Base-by-base conservation (phyloP, 768 basidiomycete genomes). In the Lactarius psammicola region DNA sequence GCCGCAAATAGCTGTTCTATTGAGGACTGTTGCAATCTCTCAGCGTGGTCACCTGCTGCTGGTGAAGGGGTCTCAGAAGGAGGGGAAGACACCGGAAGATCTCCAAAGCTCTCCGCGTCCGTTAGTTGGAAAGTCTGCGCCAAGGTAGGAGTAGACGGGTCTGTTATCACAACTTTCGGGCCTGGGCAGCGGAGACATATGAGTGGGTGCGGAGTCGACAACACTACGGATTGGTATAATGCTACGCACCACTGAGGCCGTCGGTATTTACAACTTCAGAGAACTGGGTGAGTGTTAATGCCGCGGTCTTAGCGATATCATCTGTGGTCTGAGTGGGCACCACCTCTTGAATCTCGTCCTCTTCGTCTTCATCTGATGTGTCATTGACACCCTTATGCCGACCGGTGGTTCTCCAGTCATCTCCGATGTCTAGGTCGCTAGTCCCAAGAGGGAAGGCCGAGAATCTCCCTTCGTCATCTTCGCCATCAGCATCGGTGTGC, bases 21-120 rank as follows among this genome's bases (percentile, higher is more conserved):
- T 11, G 64, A 51, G 23, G 31, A 44, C 9, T 36, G 59, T 44
- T 55, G 65, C 20, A 58, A 18, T 30, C 28, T 51, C 34, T 20
- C 51, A 6, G 53, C 34, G 33, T 26, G 38, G 20, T 23, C 53
- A 11, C 31, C 56, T 18, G 61, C 44, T 13, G 28, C 55, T 10
- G 61, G 66, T 54, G 66, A 63, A 38, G 57, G 57, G 15, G 58
- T 36, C 49, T 28, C 56, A 23, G 67, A 64, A 18, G 68, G 68
- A 8, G 68, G 54, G 20, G 66, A 60, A 40, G 68, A 68, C 20
- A 60, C 36, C 34, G 68, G 68, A 34, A 69, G 66, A 17, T 69
- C 68, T 20, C 68, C 68, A 11, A 69, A 69, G 40, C 62, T 68
- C 53, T 69, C 68, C 28, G 63, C 49, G 2, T 69, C 68, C 30